Conservation (phyloP, 2,329 filamentous ascomycete genomes). For the Cyanodermella asteris region DNA sequence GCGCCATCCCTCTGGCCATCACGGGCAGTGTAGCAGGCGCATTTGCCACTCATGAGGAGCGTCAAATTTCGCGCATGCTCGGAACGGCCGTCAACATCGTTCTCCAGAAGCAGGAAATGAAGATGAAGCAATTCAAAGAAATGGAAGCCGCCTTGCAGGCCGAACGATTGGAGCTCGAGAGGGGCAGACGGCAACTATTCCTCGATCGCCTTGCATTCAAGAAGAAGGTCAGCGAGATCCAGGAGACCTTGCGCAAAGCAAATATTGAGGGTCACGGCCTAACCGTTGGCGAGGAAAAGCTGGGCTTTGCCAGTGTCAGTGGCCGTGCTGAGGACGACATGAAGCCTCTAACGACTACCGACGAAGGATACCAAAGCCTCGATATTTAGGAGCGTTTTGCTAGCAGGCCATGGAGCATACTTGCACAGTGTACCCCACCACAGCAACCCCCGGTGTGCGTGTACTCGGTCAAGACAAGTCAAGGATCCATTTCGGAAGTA, state of each 20-base stretch:
- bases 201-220: slow-evolving; percentile 80
- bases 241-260: slow-evolving; percentile 39
- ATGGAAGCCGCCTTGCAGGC: slow-evolving; percentile 84
- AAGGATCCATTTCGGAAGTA: too few species aligned
- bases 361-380: too few species aligned
- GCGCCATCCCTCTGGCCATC: slow-evolving; percentile 65
- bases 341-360: too few species aligned
- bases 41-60: slow-evolving; percentile 85
- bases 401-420: too few species aligned
- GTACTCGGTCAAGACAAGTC: too few species aligned
- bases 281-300: too few species aligned
- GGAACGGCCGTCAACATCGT: slow-evolving; percentile 82
- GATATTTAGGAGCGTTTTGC: too few species aligned
- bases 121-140: slow-evolving; percentile 88
- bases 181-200: slow-evolving; percentile 80
- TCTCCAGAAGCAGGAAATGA: slow-evolving; percentile 88
- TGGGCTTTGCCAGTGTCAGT: too few species aligned
- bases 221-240: slow-evolving; percentile 61
- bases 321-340: too few species aligned
- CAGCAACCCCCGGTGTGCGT: too few species aligned
- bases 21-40: slow-evolving; percentile 70
- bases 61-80: slow-evolving; percentile 85
- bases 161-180: slow-evolving; percentile 79
- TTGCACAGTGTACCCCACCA: too few species aligned
- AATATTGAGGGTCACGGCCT: slow-evolving; percentile 21